Conservation (phyloP, 495 filamentous ascomycete species). For the Xylaria castorea region DNA sequence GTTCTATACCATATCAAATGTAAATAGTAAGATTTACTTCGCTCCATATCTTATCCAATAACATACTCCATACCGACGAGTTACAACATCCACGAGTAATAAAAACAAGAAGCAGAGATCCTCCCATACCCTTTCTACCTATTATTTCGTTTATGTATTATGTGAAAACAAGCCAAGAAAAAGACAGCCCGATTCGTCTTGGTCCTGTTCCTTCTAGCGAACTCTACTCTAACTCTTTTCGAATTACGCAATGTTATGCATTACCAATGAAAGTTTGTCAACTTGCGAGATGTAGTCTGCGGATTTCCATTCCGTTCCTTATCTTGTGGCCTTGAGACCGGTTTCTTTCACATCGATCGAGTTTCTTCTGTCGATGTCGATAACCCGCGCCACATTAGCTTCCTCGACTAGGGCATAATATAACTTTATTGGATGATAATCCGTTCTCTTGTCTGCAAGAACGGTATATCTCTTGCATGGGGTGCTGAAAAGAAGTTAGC, state of each 20-base stretch:
- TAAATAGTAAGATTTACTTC: background rate
- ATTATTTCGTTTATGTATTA: background rate
- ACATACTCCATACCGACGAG: background rate
- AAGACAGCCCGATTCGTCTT: background rate
- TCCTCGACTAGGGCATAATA: background rate
- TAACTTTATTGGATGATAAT: constrained; percentile 20
- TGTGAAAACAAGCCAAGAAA: background rate
- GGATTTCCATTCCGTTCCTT: background rate
- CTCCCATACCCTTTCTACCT: background rate
- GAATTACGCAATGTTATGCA: background rate
- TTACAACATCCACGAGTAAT: background rate
- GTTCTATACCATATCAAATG: background rate
- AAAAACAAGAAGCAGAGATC: background rate
- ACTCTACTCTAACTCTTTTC: background rate
- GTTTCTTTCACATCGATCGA: background rate
- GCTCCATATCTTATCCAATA: background rate
- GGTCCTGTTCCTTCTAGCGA: background rate
- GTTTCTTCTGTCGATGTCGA: background rate
- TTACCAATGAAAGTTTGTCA: background rate
- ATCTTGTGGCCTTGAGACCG: background rate
- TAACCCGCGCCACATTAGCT: background rate
- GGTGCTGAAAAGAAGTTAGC: constrained; percentile 12
- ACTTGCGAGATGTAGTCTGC: background rate
- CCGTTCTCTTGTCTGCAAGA: constrained; percentile 17
- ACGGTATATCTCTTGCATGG: constrained; percentile 23